phyloP scores from a whole-genome alignment of 2,329 filamentous ascomycete species.

The Scedosporium minutisporum region DNA sequence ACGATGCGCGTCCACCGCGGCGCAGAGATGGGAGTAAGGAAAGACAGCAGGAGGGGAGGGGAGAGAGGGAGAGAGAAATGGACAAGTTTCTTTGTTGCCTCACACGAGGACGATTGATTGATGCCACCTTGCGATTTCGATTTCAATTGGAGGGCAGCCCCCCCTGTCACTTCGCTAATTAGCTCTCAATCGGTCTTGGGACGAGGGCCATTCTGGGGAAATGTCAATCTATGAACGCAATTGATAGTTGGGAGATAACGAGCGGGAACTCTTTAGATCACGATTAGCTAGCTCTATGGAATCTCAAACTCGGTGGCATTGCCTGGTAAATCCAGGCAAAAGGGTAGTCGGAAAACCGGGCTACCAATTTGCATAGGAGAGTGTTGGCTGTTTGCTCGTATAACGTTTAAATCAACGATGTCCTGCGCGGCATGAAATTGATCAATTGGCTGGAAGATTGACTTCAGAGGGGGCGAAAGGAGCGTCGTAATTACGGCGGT shows the following conservation, averaged over 20 bases:
- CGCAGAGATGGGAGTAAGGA: not conserved
- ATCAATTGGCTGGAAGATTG: too few relatives aligned
- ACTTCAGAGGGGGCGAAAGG: too few relatives aligned
- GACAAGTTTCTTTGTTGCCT: not conserved
- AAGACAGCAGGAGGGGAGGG: not conserved
- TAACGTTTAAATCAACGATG: too few relatives aligned
- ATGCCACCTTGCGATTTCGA: conserved; percentile 13
- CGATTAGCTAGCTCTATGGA: not conserved
- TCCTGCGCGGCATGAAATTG: too few relatives aligned
- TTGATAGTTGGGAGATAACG: not conserved
- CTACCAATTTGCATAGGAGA: not conserved
- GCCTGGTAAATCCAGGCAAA: not conserved
- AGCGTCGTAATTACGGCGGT: too few relatives aligned
- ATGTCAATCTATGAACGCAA: not conserved
- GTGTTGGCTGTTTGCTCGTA: not conserved
- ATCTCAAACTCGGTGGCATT: not conserved
- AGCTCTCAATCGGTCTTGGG: not conserved
- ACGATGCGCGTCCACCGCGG: not conserved
- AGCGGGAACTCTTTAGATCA: not conserved
- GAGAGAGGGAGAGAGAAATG: not conserved
- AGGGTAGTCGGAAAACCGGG: not conserved
- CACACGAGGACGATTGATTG: not conserved
- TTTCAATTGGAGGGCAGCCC: not conserved
- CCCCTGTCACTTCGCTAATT: conserved; percentile 1
- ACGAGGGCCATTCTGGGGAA: not conserved